Conservation (phyloP, 2,329 filamentous ascomycete genomes). For the Aspergillus tubingensis region DNA sequence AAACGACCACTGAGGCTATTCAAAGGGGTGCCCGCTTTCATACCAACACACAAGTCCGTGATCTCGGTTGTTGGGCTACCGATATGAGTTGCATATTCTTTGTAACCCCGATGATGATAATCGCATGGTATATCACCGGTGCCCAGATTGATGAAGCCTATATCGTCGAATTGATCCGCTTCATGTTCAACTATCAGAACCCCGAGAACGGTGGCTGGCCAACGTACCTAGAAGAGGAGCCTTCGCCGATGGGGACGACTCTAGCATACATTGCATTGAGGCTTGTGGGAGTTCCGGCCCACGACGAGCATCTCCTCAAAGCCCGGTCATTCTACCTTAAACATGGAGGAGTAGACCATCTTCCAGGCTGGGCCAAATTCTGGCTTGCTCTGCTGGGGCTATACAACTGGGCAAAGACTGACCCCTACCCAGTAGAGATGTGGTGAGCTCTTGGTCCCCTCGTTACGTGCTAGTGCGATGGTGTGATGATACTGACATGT, state of each 20-base stretch:
- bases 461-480: no score
- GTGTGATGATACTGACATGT: no score
- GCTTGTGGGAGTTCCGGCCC: slow-evolving; percentile 5
- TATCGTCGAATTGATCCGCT: not conserved
- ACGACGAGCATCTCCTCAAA: not conserved
- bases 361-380: slow-evolving; percentile 14
- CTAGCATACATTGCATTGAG: slow-evolving; percentile 11
- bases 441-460: slow-evolving; percentile 1
- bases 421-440: slow-evolving; percentile 6
- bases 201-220: slow-evolving; percentile 12
- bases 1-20: not conserved
- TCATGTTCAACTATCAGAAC: not conserved
- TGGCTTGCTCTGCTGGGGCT: slow-evolving; percentile 14
- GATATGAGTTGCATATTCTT: slow-evolving; percentile 15
- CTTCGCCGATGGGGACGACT: slow-evolving; percentile 9
- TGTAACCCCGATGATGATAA: slow-evolving; percentile 8
- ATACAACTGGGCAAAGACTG: slow-evolving; percentile 9
- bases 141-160: slow-evolving; percentile 4
- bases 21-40: not conserved
- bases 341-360: not conserved
- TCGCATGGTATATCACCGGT: slow-evolving; percentile 12
- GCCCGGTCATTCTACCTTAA: not conserved
- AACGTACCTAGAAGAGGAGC: not conserved
- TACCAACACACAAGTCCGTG: not conserved
- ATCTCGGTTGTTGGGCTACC: slow-evolving; percentile 9